Evolutionary conservation across 306 rosid species (phyloP).

Genomic region (Cucumis melo): DNA sequence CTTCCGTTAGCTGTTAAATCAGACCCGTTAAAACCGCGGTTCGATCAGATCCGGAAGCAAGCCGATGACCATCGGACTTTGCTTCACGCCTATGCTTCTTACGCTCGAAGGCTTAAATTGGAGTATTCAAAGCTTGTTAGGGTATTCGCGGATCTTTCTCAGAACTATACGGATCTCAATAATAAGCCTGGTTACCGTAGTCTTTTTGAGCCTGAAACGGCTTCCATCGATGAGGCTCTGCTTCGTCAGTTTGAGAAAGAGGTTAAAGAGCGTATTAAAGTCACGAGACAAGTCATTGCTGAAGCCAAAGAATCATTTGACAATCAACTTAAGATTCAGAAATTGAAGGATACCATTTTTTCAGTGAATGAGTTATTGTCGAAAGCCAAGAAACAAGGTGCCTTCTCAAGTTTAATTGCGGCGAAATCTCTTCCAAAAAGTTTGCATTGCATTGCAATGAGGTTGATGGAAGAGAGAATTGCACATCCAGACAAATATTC

Average conservation of each 20-base stretch:
- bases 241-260: slow-evolving; percentile 85
- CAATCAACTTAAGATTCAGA: slow-evolving; percentile 90
- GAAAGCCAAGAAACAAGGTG: slow-evolving; percentile 89
- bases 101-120: slow-evolving; percentile 81
- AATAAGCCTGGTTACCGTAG: slow-evolving; percentile 40
- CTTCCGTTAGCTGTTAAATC: slow-evolving; percentile 61
- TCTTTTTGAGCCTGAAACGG: slow-evolving; percentile 39
- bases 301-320: slow-evolving; percentile 90
- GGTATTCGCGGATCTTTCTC: slow-evolving; percentile 63
- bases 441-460: slow-evolving; percentile 7
- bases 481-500: slow-evolving; percentile 7
- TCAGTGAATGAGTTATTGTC: slow-evolving; percentile 73
- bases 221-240: slow-evolving; percentile 47
- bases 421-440: slow-evolving; percentile 32
- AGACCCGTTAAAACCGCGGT: slow-evolving; percentile 79
- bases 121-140: slow-evolving; percentile 84
- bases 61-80: slow-evolving; percentile 74
- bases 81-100: slow-evolving; percentile 63
- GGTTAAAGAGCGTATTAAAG: slow-evolving; percentile 74
- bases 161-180: slow-evolving; percentile 63
- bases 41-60: slow-evolving; percentile 91
- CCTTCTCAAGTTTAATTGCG: slow-evolving; percentile 79
- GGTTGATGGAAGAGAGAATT: slow-evolving; percentile 10
- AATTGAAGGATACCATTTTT: slow-evolving; percentile 84
- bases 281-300: slow-evolving; percentile 62